Percentiles rank a stretch among this genome's conserved stretches.
phyloP scores from a whole-genome alignment of 2,329 filamentous ascomycete species.

The Ceratocystiopsis minuta region DNA sequence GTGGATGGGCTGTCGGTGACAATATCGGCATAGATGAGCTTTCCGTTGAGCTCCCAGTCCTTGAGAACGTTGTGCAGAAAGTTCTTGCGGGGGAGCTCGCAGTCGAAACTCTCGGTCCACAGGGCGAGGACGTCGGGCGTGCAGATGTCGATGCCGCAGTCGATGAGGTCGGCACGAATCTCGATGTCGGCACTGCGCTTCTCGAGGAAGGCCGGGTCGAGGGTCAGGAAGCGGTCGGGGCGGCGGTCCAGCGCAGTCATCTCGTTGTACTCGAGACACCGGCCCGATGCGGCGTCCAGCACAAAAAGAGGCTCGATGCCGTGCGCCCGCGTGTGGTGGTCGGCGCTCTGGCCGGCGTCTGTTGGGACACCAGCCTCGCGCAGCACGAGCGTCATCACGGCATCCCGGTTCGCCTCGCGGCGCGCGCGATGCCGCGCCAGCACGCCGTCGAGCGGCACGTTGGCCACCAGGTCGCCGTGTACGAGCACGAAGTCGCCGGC shows the following conservation, averaged over 20 bases:
- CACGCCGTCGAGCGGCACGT: slow-evolving; percentile 65
- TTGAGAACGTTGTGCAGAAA: slow-evolving; percentile 78
- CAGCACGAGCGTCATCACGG: slow-evolving; percentile 93
- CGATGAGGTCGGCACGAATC: slow-evolving; percentile 71
- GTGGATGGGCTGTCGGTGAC: slow-evolving; percentile 35
- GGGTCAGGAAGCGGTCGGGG: slow-evolving; percentile 43
- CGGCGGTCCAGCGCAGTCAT: slow-evolving; percentile 45
- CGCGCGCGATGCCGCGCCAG: slow-evolving; percentile 65
- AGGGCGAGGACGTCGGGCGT: slow-evolving; percentile 86
- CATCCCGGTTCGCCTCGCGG: slow-evolving; percentile 70
- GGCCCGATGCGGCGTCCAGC: slow-evolving; percentile 58
- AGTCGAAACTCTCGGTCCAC: slow-evolving; percentile 93
- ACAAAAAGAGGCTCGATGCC: slow-evolving; percentile 70
- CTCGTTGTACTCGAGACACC: slow-evolving; percentile 90
- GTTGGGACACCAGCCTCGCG: slow-evolving; percentile 55
- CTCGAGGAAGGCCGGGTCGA: slow-evolving; percentile 66
- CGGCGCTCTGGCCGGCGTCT: slow-evolving; percentile 41
- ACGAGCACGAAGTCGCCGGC: slow-evolving; percentile 83
- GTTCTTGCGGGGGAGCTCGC: slow-evolving; percentile 55
- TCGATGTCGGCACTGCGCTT: slow-evolving; percentile 47
- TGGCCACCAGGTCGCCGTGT: slow-evolving; percentile 82
- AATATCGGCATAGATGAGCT: slow-evolving; percentile 87
- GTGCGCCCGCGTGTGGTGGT: slow-evolving; percentile 61
- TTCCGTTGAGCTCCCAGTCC: slow-evolving; percentile 91
- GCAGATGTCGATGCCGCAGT: slow-evolving; percentile 92